Percentiles rank a stretch among this genome's conserved stretches.
phyloP scores from a whole-genome alignment of 179 eudicot genomes.

The Silene vulgaris region DNA sequence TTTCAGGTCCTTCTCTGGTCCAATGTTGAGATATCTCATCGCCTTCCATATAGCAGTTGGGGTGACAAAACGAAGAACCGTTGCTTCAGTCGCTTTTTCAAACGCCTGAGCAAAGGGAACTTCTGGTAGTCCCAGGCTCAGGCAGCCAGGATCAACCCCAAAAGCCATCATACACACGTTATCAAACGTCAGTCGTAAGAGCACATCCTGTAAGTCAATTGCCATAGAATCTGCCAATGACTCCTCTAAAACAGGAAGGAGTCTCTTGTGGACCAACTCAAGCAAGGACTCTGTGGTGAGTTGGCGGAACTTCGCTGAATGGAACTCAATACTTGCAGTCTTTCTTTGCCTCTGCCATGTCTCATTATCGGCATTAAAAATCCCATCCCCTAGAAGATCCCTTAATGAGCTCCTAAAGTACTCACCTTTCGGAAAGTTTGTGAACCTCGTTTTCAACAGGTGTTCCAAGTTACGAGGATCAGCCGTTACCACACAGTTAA shows the following conservation, averaged over 20 bases:
- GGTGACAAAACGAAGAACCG: slow-evolving; percentile 63
- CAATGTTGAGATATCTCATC: slow-evolving; percentile 56
- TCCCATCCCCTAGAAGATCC: slow-evolving; percentile 83
- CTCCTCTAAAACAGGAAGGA: slow-evolving; percentile 65
- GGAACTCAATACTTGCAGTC: slow-evolving; percentile 82
- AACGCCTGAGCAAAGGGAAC: slow-evolving; percentile 82
- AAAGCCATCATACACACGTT: slow-evolving; percentile 92
- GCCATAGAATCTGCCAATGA: slow-evolving; percentile 24
- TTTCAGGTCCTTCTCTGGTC: slow-evolving; percentile 55
- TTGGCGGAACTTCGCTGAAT: slow-evolving; percentile 63
- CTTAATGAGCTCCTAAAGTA: slow-evolving; percentile 53
- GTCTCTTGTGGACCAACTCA: slow-evolving; percentile 67
- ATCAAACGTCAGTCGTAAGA: slow-evolving; percentile 74
- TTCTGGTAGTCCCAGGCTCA: slow-evolving; percentile 56
- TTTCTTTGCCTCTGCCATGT: slow-evolving; percentile 87
- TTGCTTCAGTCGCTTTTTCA: slow-evolving; percentile 83
- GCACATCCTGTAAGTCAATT: slow-evolving; percentile 73
- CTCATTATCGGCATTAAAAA: slow-evolving; percentile 78
- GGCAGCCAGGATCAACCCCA: slow-evolving; percentile 94
- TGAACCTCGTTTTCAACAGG: slow-evolving; percentile 63
- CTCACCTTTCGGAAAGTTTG: slow-evolving; percentile 67
- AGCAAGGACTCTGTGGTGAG: slow-evolving; percentile 64
- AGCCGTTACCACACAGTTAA: slow-evolving; percentile 76
- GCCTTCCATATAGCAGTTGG: slow-evolving; percentile 73
- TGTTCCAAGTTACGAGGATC: slow-evolving; percentile 85